These are phyloP conservation scores for Boletus bicolor DNA, from an alignment of 768 basidiomycete genomes.

Conservation along the genomic window DNA sequence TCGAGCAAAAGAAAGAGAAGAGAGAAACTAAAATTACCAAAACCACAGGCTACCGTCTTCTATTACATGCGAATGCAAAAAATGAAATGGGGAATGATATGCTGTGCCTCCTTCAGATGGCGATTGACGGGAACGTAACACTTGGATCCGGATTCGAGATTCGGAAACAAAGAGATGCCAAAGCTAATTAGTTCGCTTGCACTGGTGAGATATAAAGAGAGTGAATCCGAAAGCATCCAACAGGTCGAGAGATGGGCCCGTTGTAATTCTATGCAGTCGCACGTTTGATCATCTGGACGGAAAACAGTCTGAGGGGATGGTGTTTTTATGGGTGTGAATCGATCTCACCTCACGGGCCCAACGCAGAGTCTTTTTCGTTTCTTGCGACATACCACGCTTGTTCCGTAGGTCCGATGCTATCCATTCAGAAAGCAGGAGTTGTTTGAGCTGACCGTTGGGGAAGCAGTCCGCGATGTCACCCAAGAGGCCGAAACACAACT, in stretches of 20 bases:
- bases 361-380: conserved; percentile 85
- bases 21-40: conserved; percentile 26
- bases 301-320: not conserved
- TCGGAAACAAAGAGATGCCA: conserved; percentile 13
- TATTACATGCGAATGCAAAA: conserved; percentile 55
- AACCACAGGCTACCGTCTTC: conserved; percentile 38
- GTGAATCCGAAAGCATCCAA: conserved; percentile 32
- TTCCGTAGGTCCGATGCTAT: conserved; percentile 67
- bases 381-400: conserved; percentile 68
- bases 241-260: conserved; percentile 14
- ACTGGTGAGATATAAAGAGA: conserved; percentile 33
- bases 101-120: conserved; percentile 74
- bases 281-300: conserved; percentile 66
- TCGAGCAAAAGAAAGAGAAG: not conserved
- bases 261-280: conserved; percentile 62
- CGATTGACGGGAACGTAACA: conserved; percentile 32
- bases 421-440: conserved; percentile 77
- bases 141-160: conserved; percentile 16
- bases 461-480: conserved; percentile 93
- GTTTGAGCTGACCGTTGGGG: conserved; percentile 77
- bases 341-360: conserved; percentile 87
- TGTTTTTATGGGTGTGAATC: not conserved
- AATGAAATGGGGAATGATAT: conserved; percentile 36
- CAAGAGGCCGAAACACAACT: conserved; percentile 77
- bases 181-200: conserved; percentile 50